phyloP scores from a whole-genome alignment of 2,329 filamentous ascomycete genomes.

The Fusarium euwallaceae region DNA sequence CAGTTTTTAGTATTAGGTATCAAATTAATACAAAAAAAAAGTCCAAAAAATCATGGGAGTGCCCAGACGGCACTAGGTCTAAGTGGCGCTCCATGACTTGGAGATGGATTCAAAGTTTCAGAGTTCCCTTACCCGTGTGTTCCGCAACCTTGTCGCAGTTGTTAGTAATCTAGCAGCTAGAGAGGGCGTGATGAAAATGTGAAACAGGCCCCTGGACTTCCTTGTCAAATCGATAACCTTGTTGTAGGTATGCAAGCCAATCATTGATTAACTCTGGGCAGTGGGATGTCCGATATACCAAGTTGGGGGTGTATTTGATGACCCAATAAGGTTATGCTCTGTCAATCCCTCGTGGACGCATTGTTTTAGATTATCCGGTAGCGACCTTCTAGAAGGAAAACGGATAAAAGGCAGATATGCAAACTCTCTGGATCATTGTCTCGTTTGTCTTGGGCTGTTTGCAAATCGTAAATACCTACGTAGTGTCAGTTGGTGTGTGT shows the following conservation, averaged over 20 bases:
- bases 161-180: background rate
- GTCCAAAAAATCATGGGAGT: background rate
- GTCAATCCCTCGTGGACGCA: background rate
- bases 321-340: slow-evolving; percentile 1
- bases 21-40: background rate
- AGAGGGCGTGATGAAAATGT: background rate
- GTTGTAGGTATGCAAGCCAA: background rate
- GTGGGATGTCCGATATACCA: background rate
- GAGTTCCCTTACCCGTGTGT: background rate
- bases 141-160: background rate
- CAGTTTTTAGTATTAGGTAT: background rate
- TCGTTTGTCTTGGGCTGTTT: background rate
- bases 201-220: background rate
- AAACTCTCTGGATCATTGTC: background rate
- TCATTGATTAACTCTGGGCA: background rate
- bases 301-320: background rate
- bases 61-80: background rate
- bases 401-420: background rate
- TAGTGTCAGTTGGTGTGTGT: background rate
- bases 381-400: background rate
- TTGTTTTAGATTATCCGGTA: background rate
- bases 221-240: background rate
- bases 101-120: slow-evolving; percentile 1
- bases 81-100: background rate
- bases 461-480: background rate